phyloP scores from a whole-genome alignment of 495 filamentous ascomycete species.

The Aspergillus kassunensis region DNA sequence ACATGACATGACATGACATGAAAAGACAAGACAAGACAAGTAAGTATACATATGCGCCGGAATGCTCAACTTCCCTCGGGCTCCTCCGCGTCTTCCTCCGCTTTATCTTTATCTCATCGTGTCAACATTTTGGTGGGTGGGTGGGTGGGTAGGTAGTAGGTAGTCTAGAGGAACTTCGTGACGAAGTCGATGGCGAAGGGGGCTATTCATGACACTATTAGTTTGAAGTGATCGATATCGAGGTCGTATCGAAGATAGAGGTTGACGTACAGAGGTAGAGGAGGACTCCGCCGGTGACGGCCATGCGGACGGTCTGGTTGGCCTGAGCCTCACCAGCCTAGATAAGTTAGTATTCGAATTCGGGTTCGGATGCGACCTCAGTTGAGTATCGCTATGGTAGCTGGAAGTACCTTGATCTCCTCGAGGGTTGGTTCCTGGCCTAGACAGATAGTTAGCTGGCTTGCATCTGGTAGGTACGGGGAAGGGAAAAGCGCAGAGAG shows the following conservation, averaged over 20 bases:
- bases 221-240: background rate
- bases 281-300: slow-evolving; percentile 57
- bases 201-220: background rate
- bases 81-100: background rate
- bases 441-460: slow-evolving; percentile 8
- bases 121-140: too few relatives aligned
- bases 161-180: slow-evolving; percentile 59
- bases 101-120: background rate
- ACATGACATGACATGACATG: too few relatives aligned
- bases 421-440: slow-evolving; percentile 45
- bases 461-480: background rate
- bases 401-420: slow-evolving; percentile 37
- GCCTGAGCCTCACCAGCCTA: slow-evolving; percentile 69
- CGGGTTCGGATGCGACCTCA: background rate
- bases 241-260: slow-evolving; percentile 2
- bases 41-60: slow-evolving; percentile 7
- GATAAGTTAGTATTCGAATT: background rate
- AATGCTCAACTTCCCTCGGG: background rate
- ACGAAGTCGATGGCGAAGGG: slow-evolving; percentile 1
- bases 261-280: slow-evolving; percentile 74
- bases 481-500: background rate
- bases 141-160: background rate
- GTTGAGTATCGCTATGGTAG: background rate
- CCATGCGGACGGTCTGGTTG: slow-evolving; percentile 57
- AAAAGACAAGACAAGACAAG: background rate